Evolutionary conservation across 2,329 filamentous ascomycete species (phyloP), one percentile per base, ranked within the genome.

Genomic region (Leptodontidium sp.): DNA sequence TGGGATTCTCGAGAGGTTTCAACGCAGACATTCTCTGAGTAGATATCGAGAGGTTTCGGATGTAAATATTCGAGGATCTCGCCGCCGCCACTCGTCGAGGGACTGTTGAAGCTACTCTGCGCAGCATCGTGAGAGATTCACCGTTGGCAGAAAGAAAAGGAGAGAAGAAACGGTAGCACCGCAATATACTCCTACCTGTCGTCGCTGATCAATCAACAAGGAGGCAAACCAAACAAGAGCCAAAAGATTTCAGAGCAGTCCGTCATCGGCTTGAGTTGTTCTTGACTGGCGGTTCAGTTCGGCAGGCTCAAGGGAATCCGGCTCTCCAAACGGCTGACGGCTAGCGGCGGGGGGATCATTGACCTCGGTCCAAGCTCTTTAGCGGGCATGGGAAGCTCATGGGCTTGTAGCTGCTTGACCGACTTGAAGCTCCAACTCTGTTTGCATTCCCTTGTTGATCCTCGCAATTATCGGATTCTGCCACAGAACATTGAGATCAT

Each of bases 41-140:
- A 57, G 73, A 70, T 61, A 73, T 67, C 5, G 75, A 71, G 61
- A 77, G 59, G 62, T 65, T 67, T 57, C 75, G 73, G 40, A 70
- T 35, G 26, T 64, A 63, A 14, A 68, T 43, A 40, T 64, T 69
- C 47, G 72, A 49, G 29, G 68, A 57, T 71, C 69, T 74, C 35
- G 67, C 58, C 29, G 72, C 67, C 57, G 68, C 68, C 61, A 70
- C 68, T 72, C 73, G 71, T 53, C 75, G 72, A 47, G 75, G 76
- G 26, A 71, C 67, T 35, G 68, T 69, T 57, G 70, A 67, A 29
- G 74, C 73, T 52, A 74, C 70, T 72, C 74, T 75, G 69, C 77
- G 76, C 61, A 77, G 67, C 76, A 78, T 78, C 47, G 59, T 77
- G 68, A 61, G 64, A 57, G 21, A 52, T 55, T 17, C 35, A 11